Base-by-base conservation (phyloP, 106 monocot species). In the Phalaenopsis equestris region DNA sequence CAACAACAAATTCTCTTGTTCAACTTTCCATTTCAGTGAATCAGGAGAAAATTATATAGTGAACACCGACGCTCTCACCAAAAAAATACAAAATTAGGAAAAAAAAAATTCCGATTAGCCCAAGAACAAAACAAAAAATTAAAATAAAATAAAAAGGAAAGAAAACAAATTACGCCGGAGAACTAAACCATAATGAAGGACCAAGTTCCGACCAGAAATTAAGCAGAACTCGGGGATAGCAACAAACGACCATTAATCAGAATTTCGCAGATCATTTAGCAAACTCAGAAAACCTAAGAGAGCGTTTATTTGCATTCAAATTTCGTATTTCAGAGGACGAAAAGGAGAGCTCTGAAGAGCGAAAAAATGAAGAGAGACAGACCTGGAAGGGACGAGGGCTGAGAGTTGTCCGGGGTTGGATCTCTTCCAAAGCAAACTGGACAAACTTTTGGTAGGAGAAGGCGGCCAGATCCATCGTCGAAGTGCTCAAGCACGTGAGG, bases 361-460 rank as follows among this genome's bases (percentile, higher is more conserved):
- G 8, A 74, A 2, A 74, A 42, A 74, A 42, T 73, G 30, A 0
- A 19, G 39, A 24, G 39, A 9, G 4, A 38, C 19, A 79, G 7
- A 79, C 79, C 79, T 64, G 79, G 24, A 43, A 67, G 42, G 79
- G 79, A 41, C 24, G 67, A 79, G 67, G 79, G 38, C 56, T 79
- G 79, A 79, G 67, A 45, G 18, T 43, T 64, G 79, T 67, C 67
- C 67, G 36, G 64, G 2, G 79, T 65, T 15, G 42, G 67, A 57
- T 56, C 65, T 79, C 77, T 48, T 75, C 17, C 46, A 77, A 12
- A 14, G 56, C 73, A 16, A 45, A 76, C 14, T 79, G 56, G 14
- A 79, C 79, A 10, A 79, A 79, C 67, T 79, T 79, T 24, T 46
- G 43, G 67, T 79, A 79, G 67, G 67, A 65, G 42, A 79, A 79